phyloP scores from a whole-genome alignment of 331 rosid genomes.

The Erythrophleum ivorense region DNA sequence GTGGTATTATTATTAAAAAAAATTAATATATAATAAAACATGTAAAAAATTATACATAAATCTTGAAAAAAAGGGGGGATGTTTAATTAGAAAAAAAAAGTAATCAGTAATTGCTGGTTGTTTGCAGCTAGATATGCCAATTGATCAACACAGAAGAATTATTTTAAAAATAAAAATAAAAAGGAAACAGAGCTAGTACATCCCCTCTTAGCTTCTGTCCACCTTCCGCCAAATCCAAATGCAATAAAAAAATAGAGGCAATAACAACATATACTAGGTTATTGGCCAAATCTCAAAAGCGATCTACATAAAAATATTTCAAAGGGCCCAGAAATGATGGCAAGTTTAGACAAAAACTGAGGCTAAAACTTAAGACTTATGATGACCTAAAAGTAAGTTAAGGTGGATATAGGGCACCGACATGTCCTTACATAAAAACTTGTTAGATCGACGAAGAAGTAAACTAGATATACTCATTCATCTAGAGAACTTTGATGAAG shows the following conservation, averaged over 20 bases:
- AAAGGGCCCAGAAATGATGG: conserved; percentile 49
- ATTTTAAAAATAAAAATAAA: background rate
- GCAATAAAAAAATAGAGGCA: conserved; percentile 24
- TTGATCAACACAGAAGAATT: background rate
- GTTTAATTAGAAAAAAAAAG: background rate
- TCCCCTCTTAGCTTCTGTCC: conserved; percentile 25
- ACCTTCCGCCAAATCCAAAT: conserved; percentile 40
- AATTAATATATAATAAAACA: background rate
- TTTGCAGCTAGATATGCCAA: background rate
- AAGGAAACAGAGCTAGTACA: background rate
- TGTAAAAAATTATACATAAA: background rate
- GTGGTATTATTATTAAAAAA: background rate
- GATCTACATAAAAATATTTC: conserved; percentile 22
- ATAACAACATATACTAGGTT: conserved; percentile 32
- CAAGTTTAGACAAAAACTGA: conserved; percentile 44
- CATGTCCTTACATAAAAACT: conserved; percentile 36
- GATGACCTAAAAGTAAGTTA: conserved; percentile 53
- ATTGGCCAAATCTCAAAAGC: conserved; percentile 28
- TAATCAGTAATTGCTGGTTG: background rate
- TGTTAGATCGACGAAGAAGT: conserved; percentile 46
- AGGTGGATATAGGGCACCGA: conserved; percentile 61
- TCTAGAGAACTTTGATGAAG: conserved; percentile 28
- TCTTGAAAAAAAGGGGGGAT: background rate
- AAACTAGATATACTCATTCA: conserved; percentile 43
- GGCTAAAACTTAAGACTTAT: conserved; percentile 48